phyloP scores from a whole-genome alignment of 495 filamentous ascomycete species.

The Geopyxis carbonaria region DNA sequence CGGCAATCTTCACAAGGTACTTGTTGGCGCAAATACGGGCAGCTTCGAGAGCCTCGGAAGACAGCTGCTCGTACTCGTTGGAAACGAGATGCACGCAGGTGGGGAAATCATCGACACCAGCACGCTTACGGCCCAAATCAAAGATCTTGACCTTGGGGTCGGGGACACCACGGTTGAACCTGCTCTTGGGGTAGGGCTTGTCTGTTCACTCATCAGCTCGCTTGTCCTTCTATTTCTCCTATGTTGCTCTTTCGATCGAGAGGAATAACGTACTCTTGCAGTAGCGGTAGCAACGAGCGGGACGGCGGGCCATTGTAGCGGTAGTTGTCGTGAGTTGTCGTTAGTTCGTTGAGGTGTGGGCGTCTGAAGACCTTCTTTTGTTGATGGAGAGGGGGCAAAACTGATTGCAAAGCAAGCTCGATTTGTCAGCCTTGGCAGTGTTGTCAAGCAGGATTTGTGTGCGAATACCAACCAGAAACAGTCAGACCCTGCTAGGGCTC shows the following conservation, averaged over 20 bases:
- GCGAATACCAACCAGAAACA: no score
- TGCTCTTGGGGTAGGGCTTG: constrained; percentile 96
- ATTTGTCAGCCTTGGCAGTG: no score
- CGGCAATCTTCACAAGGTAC: constrained; percentile 91
- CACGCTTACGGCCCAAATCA: constrained; percentile 97
- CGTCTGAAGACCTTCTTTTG: no score
- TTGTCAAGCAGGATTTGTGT: no score
- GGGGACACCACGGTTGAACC: constrained; percentile 99
- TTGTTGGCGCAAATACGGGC: constrained; percentile 99
- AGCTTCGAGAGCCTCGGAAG: constrained; percentile 95
- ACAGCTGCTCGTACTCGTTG: constrained; percentile 99
- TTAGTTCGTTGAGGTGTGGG: neutral
- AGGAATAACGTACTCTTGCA: constrained; percentile 85
- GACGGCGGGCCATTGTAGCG: constrained; percentile 93
- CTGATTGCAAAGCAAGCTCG: no score
- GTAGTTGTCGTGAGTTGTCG: constrained; percentile 28
- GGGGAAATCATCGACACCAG: constrained; percentile 95
- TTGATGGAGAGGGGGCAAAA: no score
- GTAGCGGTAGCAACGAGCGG: constrained; percentile 98
- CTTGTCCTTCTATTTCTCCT: constrained; percentile 1
- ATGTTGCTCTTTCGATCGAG: neutral
- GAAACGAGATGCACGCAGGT: constrained; percentile 95
- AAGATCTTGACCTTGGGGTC: constrained; percentile 99
- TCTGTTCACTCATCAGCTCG: constrained; percentile 13
- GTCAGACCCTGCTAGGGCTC: no score